Percentiles rank a stretch among this genome's conserved stretches.
phyloP scores from a whole-genome alignment of 331 rosid species.

The Malus hybrid region DNA sequence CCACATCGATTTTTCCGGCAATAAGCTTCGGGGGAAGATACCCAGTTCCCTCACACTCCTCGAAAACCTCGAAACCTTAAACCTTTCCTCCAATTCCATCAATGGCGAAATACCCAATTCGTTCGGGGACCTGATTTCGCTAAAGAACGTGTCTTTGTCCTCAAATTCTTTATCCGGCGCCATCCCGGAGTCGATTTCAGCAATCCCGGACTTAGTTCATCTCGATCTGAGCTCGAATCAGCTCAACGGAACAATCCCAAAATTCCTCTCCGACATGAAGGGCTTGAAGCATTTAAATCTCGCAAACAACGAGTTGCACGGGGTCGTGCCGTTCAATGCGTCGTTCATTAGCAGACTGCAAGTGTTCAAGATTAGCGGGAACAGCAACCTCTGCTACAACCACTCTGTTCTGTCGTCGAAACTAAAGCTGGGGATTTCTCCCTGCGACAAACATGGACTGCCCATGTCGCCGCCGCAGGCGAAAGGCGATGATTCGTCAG shows the following conservation, averaged over 20 bases:
- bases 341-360: constrained; percentile 42
- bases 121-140: constrained; percentile 62
- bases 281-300: constrained; percentile 69
- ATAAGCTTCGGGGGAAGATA: too few relatives aligned
- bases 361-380: constrained; percentile 57
- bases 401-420: constrained; percentile 67
- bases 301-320: constrained; percentile 62
- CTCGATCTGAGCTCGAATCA: constrained; percentile 90
- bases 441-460: constrained; percentile 78
- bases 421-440: constrained; percentile 84
- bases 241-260: constrained; percentile 82
- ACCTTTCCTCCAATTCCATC: constrained; percentile 57
- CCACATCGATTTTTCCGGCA: constrained; percentile 38
- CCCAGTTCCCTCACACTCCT: too few relatives aligned
- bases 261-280: constrained; percentile 68
- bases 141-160: constrained; percentile 48
- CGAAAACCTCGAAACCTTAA: constrained; percentile 13
- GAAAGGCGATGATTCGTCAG: constrained; percentile 40
- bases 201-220: constrained; percentile 52
- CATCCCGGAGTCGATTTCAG: constrained; percentile 66
- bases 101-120: constrained; percentile 63
- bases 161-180: constrained; percentile 73
- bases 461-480: constrained; percentile 74
- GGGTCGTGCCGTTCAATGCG: constrained; percentile 66
- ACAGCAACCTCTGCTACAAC: constrained; percentile 69